These are phyloP conservation scores for Sclerospora graminicola DNA, from an alignment of 352 stramenopile genomes.

Conservation along the genomic window DNA sequence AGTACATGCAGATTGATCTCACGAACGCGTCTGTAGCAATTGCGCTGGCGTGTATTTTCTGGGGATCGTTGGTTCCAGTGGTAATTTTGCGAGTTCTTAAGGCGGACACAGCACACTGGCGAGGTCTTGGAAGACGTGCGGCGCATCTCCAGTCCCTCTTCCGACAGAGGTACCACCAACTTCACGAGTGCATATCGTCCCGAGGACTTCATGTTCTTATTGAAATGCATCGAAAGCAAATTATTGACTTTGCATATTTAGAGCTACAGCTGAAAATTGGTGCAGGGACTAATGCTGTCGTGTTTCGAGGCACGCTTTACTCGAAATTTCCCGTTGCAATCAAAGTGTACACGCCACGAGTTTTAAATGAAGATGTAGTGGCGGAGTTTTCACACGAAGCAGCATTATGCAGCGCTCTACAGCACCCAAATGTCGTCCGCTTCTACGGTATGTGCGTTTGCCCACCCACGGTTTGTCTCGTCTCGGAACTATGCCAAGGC, in stretches of 20 bases:
- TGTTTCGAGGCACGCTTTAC: conserved; percentile 55
- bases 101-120: conserved; percentile 66
- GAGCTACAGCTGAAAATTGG: conserved; percentile 38
- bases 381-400: conserved; percentile 78
- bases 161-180: conserved; percentile 31
- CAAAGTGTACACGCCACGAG: conserved; percentile 63
- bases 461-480: conserved; percentile 59
- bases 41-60: conserved; percentile 33
- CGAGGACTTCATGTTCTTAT: conserved; percentile 55
- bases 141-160: conserved; percentile 44
- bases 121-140: conserved; percentile 44
- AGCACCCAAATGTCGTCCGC: conserved; percentile 73
- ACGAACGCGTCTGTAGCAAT: conserved; percentile 23
- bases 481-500: conserved; percentile 45
- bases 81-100: conserved; percentile 64
- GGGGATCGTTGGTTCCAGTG: conserved; percentile 40
- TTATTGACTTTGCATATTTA: conserved; percentile 56
- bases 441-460: conserved; percentile 82
- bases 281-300: conserved; percentile 38
- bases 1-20: conserved; percentile 11
- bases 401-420: conserved; percentile 51
- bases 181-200: conserved; percentile 49
- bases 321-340: conserved; percentile 47
- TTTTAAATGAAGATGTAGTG: conserved; percentile 50
- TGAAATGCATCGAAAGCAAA: conserved; percentile 55